Evolutionary conservation across 805 yeast genomes (phyloP).

Genomic region (Nakazawaea anatomiae): DNA sequence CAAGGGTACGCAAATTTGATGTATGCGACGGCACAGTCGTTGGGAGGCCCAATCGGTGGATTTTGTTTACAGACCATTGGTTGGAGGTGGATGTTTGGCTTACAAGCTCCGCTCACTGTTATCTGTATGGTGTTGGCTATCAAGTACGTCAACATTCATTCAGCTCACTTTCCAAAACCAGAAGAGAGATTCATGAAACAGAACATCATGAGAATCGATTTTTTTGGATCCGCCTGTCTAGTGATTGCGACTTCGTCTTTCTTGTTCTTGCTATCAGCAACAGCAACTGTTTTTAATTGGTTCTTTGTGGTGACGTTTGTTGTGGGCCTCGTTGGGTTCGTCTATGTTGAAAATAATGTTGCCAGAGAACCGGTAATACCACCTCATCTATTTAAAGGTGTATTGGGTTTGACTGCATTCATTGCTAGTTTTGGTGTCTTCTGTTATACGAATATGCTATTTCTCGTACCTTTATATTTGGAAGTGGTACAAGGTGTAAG

Average conservation of each 20-base stretch:
- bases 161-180: slow-evolving; percentile 20
- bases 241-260: slow-evolving; percentile 27
- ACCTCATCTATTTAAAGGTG: slow-evolving; percentile 30
- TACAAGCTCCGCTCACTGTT: slow-evolving; percentile 33
- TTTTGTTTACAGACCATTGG: slow-evolving; percentile 30
- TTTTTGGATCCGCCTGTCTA: slow-evolving; percentile 32
- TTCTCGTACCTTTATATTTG: slow-evolving; percentile 34
- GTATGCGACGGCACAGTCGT: slow-evolving; percentile 31
- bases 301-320: slow-evolving; percentile 4
- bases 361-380: slow-evolving; percentile 36
- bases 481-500: slow-evolving; percentile 35
- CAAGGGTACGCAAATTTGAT: slow-evolving; percentile 43
- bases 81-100: slow-evolving; percentile 38
- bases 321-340: slow-evolving; percentile 17
- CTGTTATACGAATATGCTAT: slow-evolving; percentile 29
- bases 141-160: slow-evolving; percentile 28
- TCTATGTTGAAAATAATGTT: slow-evolving; percentile 26
- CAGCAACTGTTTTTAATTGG: not conserved
- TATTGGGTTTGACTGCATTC: slow-evolving; percentile 30
- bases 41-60: slow-evolving; percentile 41
- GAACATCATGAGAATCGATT: slow-evolving; percentile 31
- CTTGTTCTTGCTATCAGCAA: slow-evolving; percentile 27
- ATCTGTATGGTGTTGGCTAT: slow-evolving; percentile 19
- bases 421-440: slow-evolving; percentile 31
- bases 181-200: slow-evolving; percentile 24